Percentiles rank a stretch among this genome's conserved stretches.
These are phyloP conservation scores for Penicillium sp. DNA, from an alignment of 2,329 filamentous ascomycete species.

Conservation along the genomic window DNA sequence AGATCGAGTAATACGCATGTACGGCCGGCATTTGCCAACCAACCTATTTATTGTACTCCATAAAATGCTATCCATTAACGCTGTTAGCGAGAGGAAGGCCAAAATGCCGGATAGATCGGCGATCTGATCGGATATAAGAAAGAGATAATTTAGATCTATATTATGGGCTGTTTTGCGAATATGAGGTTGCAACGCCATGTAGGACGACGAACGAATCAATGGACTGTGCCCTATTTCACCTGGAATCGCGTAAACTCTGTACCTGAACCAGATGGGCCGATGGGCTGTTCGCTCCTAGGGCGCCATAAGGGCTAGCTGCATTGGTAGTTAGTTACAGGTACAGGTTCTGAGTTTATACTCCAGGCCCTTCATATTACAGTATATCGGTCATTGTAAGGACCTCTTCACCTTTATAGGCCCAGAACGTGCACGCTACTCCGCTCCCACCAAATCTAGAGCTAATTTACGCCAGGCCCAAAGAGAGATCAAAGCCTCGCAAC, in stretches of 20 bases:
- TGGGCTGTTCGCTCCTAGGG: neutral
- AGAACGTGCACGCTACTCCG: slow-evolving; percentile 10
- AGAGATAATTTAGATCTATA: too few species aligned
- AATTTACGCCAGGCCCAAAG: neutral
- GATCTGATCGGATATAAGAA: neutral
- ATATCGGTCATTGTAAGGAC: too few species aligned
- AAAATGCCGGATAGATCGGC: too few species aligned
- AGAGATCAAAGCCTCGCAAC: neutral
- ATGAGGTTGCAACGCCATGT: neutral
- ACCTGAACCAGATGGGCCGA: neutral
- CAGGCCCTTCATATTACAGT: too few species aligned
- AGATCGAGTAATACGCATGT: neutral
- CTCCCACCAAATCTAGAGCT: slow-evolving; percentile 9
- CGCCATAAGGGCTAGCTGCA: neutral
- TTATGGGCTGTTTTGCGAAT: neutral
- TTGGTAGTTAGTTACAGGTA: neutral
- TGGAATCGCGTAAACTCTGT: neutral
- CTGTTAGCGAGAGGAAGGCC: neutral
- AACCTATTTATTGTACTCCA: neutral
- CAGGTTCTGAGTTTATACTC: neutral
- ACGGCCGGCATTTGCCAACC: neutral
- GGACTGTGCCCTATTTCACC: neutral
- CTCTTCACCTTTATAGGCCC: slow-evolving; percentile 3
- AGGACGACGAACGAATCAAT: neutral
- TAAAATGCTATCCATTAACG: too few species aligned